Evolutionary conservation across 257 asterid species (phyloP).

Genomic region (Solanum neorickii): DNA sequence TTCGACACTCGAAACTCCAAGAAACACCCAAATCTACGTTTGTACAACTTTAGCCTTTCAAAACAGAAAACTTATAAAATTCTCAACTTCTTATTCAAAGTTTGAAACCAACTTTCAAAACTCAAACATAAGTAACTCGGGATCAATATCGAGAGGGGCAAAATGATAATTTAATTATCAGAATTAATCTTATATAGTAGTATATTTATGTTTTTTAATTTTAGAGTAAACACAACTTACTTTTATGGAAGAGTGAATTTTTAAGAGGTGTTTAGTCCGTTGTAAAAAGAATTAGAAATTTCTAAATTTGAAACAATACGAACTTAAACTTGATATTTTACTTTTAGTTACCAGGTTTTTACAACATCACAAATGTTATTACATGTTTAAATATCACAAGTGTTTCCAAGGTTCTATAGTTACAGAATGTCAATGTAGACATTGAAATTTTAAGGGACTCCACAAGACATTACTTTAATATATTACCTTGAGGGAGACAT

Average conservation of each 20-base stretch:
- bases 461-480: background rate
- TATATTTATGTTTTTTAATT: no score
- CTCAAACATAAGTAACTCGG: background rate
- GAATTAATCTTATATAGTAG: no score
- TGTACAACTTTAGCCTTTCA: background rate
- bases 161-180: background rate
- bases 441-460: background rate
- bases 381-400: background rate
- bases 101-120: background rate
- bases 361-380: background rate
- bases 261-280: background rate
- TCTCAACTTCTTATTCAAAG: background rate
- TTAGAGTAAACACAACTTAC: background rate
- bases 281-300: no score
- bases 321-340: background rate
- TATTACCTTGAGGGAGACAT: background rate
- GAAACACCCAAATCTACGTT: background rate
- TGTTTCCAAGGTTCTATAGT: background rate
- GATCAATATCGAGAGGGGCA: background rate
- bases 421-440: background rate
- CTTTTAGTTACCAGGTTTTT: background rate
- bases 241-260: background rate
- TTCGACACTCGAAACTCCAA: background rate
- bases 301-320: background rate
- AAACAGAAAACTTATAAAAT: no score